Conservation (phyloP, 176 grass and related monocot species). For the Triticum monococcum region DNA sequence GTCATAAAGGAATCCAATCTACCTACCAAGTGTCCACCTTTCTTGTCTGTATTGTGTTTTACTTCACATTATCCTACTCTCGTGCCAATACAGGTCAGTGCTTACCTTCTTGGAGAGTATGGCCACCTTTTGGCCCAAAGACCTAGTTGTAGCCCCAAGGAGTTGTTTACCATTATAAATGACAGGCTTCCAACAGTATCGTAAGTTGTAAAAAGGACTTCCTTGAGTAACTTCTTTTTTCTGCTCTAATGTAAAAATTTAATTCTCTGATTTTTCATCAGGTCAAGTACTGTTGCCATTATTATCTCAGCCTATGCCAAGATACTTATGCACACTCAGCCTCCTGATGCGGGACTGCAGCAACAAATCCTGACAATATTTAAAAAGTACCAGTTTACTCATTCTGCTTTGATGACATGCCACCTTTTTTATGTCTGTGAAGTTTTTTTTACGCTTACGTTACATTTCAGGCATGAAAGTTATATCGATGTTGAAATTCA, state of each 20-base stretch:
- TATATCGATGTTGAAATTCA: conserved; percentile 99
- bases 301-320: conserved; percentile 95
- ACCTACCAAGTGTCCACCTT: neutral
- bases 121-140: conserved; percentile 91
- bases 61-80: conserved; percentile 14
- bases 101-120: conserved; percentile 99
- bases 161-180: conserved; percentile 89
- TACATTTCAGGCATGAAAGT: conserved; percentile 77
- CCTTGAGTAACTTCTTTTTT: conserved; percentile 34
- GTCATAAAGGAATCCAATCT: conserved; percentile 8
- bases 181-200: conserved; percentile 92
- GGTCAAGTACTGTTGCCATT: conserved; percentile 92
- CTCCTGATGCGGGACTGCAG: conserved; percentile 85
- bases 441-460: conserved; percentile 16
- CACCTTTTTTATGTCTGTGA: conserved; percentile 19
- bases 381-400: conserved; percentile 65
- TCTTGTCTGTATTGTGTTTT: conserved; percentile 9
- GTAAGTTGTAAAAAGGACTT: conserved; percentile 52
- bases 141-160: conserved; percentile 95
- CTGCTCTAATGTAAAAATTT: conserved; percentile 1
- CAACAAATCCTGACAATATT: conserved; percentile 89
- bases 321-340: conserved; percentile 92
- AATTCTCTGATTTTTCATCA: conserved; percentile 46
- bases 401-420: conserved; percentile 13
- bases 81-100: conserved; percentile 69